Evolutionary conservation across 2,329 filamentous ascomycete genomes (phyloP).

Genomic region (Davidsoniella virescens): DNA sequence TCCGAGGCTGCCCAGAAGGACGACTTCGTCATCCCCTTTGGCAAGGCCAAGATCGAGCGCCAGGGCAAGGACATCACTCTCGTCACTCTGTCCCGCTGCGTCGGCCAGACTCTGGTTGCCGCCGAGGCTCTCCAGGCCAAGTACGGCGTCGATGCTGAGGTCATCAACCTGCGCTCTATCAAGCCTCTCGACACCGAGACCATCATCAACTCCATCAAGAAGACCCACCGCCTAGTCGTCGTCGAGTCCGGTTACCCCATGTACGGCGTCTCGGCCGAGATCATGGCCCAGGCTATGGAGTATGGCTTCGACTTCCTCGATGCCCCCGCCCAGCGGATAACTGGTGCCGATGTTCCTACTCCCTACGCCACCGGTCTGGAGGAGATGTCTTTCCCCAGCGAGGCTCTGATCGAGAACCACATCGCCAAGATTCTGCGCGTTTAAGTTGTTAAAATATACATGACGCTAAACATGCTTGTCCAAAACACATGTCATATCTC

Average conservation of each 20-base stretch:
- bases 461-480: background rate
- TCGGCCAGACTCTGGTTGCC: constrained; percentile 76
- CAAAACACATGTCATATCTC: background rate
- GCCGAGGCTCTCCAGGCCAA: constrained; percentile 89
- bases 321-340: constrained; percentile 82
- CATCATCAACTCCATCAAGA: constrained; percentile 96
- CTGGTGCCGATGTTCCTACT: constrained; percentile 91
- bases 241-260: constrained; percentile 95
- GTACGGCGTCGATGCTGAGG: constrained; percentile 88
- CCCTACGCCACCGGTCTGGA: constrained; percentile 88
- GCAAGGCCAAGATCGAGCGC: constrained; percentile 98
- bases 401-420: constrained; percentile 73
- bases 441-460: constrained; percentile 26
- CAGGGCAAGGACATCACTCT: constrained; percentile 91
- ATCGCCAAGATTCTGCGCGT: constrained; percentile 76
- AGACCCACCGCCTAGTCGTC: constrained; percentile 79
- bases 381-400: constrained; percentile 87
- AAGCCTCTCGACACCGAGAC: constrained; percentile 93
- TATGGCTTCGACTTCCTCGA: constrained; percentile 97
- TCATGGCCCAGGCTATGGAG: constrained; percentile 89
- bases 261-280: constrained; percentile 83
- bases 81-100: constrained; percentile 84
- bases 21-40: constrained; percentile 93
- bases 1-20: constrained; percentile 89
- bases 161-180: constrained; percentile 94